phyloP scores from a whole-genome alignment of 2,329 filamentous ascomycete genomes.

The Ilyonectria destructans region DNA sequence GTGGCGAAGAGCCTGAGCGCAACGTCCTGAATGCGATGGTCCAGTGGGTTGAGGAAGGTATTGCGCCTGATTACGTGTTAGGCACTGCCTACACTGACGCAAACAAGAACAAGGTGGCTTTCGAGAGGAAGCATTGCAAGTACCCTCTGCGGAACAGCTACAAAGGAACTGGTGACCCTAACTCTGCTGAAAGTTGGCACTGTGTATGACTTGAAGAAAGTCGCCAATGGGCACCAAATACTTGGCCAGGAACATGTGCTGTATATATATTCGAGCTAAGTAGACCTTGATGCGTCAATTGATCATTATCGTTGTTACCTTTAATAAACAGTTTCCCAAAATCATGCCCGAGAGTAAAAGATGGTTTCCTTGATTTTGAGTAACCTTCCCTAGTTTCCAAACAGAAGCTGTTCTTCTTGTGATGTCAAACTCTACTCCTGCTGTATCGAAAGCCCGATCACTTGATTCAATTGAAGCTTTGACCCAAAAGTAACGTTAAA shows the following conservation, averaged over 20 bases:
- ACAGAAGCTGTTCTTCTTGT: too few species aligned
- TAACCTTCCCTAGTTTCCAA: too few species aligned
- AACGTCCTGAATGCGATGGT: conserved; percentile 66
- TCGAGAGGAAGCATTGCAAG: conserved; percentile 55
- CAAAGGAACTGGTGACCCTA: conserved; percentile 48
- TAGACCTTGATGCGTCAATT: background rate
- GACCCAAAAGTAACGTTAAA: too few species aligned
- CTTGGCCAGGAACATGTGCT: background rate
- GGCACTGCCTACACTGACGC: conserved; percentile 55
- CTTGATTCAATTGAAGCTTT: too few species aligned
- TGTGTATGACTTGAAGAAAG: conserved; percentile 15
- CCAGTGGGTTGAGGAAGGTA: conserved; percentile 62
- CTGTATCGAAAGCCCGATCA: too few species aligned
- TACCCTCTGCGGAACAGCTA: conserved; percentile 55
- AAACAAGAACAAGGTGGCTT: conserved; percentile 44
- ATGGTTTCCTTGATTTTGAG: too few species aligned
- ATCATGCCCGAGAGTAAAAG: too few species aligned
- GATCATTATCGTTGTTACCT: too few species aligned
- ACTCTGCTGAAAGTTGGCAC: conserved; percentile 49
- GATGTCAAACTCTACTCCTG: too few species aligned
- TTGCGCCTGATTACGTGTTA: conserved; percentile 58
- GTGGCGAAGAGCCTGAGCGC: conserved; percentile 53
- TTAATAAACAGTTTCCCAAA: too few species aligned
- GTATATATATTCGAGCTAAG: background rate
- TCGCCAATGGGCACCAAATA: background rate